Percentiles rank a stretch among this genome's conserved stretches.
Conservation (phyloP, 768 basidiomycete species). For the Serendipita sp. region DNA sequence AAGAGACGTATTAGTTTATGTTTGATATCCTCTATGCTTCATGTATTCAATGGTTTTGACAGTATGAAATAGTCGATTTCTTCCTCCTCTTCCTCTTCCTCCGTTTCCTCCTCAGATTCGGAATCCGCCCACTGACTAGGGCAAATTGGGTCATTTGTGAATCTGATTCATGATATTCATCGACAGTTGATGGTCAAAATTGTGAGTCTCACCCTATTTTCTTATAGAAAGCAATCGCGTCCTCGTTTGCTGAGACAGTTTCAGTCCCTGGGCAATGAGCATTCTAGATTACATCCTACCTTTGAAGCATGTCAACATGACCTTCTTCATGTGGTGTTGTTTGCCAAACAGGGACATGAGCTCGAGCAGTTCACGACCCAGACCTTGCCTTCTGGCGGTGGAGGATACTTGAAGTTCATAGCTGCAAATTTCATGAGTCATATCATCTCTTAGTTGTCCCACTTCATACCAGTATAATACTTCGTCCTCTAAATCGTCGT, state of each 20-base stretch:
- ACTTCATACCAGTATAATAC: slow-evolving; percentile 14
- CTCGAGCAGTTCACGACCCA: slow-evolving; percentile 13
- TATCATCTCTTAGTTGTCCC: background rate
- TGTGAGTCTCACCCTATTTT: background rate
- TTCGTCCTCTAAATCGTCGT: slow-evolving; percentile 8
- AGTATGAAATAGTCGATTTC: background rate
- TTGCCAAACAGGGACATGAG: slow-evolving; percentile 8
- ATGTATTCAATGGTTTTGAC: background rate
- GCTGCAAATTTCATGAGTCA: slow-evolving; percentile 7
- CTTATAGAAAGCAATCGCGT: background rate
- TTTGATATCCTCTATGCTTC: background rate
- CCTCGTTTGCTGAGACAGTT: background rate
- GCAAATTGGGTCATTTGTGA: background rate
- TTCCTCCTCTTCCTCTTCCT: background rate
- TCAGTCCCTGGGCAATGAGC: background rate
- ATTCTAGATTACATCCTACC: slow-evolving; percentile 8
- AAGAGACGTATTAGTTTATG: background rate
- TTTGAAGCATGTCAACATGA: slow-evolving; percentile 16
- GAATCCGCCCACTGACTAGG: slow-evolving; percentile 1
- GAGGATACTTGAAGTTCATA: slow-evolving; percentile 15
- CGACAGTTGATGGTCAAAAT: background rate
- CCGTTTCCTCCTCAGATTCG: background rate
- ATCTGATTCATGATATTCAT: background rate
- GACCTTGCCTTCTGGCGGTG: slow-evolving; percentile 2
- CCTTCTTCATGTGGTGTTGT: slow-evolving; percentile 13